Conservation (phyloP, 768 basidiomycete genomes). For the Infundibulicybe gibba region DNA sequence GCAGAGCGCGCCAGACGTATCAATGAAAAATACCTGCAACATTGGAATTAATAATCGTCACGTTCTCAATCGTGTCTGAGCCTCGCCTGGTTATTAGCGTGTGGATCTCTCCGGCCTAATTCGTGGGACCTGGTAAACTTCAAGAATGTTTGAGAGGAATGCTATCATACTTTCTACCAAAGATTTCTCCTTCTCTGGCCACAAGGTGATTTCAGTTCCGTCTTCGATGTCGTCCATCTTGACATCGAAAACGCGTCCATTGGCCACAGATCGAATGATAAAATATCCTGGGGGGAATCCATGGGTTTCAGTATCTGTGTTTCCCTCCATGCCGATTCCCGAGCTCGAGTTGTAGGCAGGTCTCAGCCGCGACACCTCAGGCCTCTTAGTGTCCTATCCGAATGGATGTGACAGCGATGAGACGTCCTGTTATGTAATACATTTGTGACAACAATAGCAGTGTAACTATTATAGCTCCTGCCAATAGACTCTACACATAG, state of each 20-base stretch:
- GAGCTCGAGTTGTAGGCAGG: too few species aligned
- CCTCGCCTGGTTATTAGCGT: constrained; percentile 70
- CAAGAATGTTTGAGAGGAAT: background rate
- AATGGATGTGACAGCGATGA: too few species aligned
- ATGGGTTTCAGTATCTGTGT: constrained; percentile 21
- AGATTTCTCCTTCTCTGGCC: constrained; percentile 70
- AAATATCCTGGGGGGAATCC: constrained; percentile 63
- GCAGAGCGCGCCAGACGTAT: constrained; percentile 71
- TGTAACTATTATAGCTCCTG: too few species aligned
- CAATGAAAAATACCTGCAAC: constrained; percentile 77
- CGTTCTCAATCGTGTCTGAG: background rate
- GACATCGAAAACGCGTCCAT: constrained; percentile 57
- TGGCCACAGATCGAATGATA: constrained; percentile 51
- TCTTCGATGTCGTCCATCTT: constrained; percentile 49
- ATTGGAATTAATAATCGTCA: background rate
- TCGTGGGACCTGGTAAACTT: background rate
- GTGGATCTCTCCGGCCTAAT: constrained; percentile 62
- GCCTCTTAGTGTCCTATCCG: too few species aligned
- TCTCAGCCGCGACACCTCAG: too few species aligned
- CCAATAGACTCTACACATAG: too few species aligned
- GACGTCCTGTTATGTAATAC: background rate
- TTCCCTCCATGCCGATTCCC: too few species aligned
- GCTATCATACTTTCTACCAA: constrained; percentile 66
- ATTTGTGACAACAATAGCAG: background rate
- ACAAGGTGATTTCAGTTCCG: constrained; percentile 60